Conservation (phyloP, 176 grass and related monocot genomes). For the Hsuehochloa calcarea region DNA sequence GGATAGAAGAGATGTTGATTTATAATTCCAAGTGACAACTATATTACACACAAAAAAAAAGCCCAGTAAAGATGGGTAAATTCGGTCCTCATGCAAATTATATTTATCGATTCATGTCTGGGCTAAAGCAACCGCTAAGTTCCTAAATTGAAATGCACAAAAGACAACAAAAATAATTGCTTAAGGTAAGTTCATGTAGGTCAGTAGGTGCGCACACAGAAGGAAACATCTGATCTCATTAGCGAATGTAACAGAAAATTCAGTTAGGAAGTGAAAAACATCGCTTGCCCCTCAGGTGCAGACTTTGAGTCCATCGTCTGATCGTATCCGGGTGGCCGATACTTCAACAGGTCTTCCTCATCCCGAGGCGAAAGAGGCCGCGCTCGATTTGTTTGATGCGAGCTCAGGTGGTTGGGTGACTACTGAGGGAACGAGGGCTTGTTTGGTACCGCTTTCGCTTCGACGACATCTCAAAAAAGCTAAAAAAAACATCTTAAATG, state of each 20-base stretch:
- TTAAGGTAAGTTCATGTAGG: background rate
- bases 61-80: background rate
- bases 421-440: too few relatives aligned
- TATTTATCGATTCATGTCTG: too few relatives aligned
- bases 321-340: constrained; percentile 68
- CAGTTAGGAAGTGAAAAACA: background rate
- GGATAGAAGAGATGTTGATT: background rate
- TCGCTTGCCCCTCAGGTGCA: constrained; percentile 32
- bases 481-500: too few relatives aligned
- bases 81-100: background rate
- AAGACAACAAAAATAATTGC: background rate
- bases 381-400: too few relatives aligned
- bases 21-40: background rate
- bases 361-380: background rate
- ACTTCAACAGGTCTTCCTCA: constrained; percentile 68
- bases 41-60: background rate
- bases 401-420: too few relatives aligned
- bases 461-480: too few relatives aligned
- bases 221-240: background rate
- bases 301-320: constrained; percentile 59
- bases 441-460: too few relatives aligned
- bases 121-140: background rate
- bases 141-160: background rate
- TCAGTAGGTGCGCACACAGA: background rate
- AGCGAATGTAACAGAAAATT: background rate